Evolutionary conservation across 768 basidiomycete genomes (phyloP).

Genomic region (Psilocybe tampanensis): DNA sequence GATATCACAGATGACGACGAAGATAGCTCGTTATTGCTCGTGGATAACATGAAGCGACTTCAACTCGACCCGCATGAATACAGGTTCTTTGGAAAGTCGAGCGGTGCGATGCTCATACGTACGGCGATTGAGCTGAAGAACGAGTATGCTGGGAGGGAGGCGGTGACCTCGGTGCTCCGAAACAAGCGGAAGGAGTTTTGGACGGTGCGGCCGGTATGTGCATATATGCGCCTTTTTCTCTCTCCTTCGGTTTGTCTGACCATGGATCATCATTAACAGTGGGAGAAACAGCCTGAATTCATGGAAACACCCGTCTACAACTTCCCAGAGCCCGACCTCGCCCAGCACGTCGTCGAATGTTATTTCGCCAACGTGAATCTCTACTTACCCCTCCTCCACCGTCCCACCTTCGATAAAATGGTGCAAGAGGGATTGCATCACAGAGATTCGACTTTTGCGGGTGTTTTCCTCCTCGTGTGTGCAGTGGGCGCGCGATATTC

Average conservation of each 20-base stretch:
- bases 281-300: constrained; percentile 32
- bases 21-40: constrained; percentile 34
- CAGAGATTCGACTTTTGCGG: constrained; percentile 52
- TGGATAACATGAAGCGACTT: constrained; percentile 37
- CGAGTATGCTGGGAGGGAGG: constrained; percentile 47
- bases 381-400: constrained; percentile 72
- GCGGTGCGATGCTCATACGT: constrained; percentile 54
- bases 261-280: constrained; percentile 31
- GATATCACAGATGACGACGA: constrained; percentile 32
- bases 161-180: constrained; percentile 16
- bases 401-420: constrained; percentile 62
- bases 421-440: constrained; percentile 52
- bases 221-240: not conserved
- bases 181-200: constrained; percentile 39
- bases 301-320: constrained; percentile 27
- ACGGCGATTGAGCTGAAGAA: constrained; percentile 62
- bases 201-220: constrained; percentile 34
- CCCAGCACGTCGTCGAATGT: constrained; percentile 52
- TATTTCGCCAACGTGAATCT: constrained; percentile 66
- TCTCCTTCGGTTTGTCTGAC: not conserved
- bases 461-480: constrained; percentile 68
- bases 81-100: constrained; percentile 59
- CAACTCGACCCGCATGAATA: constrained; percentile 36
- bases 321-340: constrained; percentile 58
- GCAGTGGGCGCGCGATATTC: constrained; percentile 65